Conservation (phyloP, 345 rosid genomes). For the Dipteronia sinensis region DNA sequence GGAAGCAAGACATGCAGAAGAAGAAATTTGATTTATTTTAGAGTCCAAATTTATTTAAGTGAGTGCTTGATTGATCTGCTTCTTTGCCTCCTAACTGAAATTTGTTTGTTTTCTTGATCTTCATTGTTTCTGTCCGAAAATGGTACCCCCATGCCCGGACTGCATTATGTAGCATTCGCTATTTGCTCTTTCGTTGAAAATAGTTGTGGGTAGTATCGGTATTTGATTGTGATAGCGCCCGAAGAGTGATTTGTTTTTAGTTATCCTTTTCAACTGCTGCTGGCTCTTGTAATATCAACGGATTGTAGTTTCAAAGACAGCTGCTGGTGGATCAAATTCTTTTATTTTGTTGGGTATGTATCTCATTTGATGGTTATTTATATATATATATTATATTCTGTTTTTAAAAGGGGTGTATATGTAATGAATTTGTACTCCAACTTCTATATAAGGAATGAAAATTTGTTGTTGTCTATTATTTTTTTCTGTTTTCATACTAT, state of each 20-base stretch:
- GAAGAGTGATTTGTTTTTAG: slow-evolving; percentile 33
- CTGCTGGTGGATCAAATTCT: slow-evolving; percentile 32
- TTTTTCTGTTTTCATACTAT: too few species aligned
- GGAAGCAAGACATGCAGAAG: slow-evolving; percentile 98
- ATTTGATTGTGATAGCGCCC: slow-evolving; percentile 37
- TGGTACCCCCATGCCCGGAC: slow-evolving; percentile 17
- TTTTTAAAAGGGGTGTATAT: slow-evolving; percentile 30
- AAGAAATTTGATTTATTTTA: slow-evolving; percentile 81
- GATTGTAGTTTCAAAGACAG: slow-evolving; percentile 36
- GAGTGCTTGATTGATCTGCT: slow-evolving; percentile 24
- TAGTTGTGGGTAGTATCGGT: slow-evolving; percentile 27
- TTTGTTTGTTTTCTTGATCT: slow-evolving; percentile 15
- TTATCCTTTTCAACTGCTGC: slow-evolving; percentile 9
- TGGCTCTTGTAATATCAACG: slow-evolving; percentile 33
- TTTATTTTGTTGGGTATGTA: slow-evolving; percentile 33
- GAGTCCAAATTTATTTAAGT: slow-evolving; percentile 14
- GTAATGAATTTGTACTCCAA: slow-evolving; percentile 30
- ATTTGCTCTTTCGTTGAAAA: slow-evolving; percentile 14
- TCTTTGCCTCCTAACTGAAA: slow-evolving; percentile 21
- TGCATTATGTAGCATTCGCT: slow-evolving; percentile 29
- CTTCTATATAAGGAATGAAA: slow-evolving; percentile 27
- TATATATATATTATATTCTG: slow-evolving; percentile 12
- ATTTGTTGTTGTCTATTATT: slow-evolving; percentile 12
- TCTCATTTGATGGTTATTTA: slow-evolving; percentile 31
- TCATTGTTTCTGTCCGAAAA: slow-evolving; percentile 11